Base-by-base conservation (phyloP, 176 grass and related monocot genomes). In the Pontederia crassipes region DNA sequence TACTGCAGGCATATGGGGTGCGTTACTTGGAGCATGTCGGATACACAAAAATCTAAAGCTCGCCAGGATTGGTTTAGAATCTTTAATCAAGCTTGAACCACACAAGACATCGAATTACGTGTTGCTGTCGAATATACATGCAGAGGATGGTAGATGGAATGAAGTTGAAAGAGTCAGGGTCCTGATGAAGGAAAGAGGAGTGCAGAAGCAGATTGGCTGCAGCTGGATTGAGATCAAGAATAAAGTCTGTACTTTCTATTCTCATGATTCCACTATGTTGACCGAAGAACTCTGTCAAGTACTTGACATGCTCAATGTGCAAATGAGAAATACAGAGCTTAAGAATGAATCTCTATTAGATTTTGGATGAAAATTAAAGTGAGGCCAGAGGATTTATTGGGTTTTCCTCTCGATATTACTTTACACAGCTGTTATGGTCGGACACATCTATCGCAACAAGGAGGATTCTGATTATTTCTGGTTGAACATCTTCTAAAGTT, bases 191-290 rank as follows among this genome's bases (percentile, higher is more conserved):
- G 27, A 45, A 14, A 28, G 28, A 14, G 26, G 26, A 60, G 58
- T 15, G 24, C 26, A 45, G 58, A 60, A 60, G 28, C 24, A 28
- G 4, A 24, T 10, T 32, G 58, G 27, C 11, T 35, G 28, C 12
- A 60, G 58, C 58, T 60, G 26, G 24, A 60, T 60, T 60, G 58
- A 60, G 58, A 11, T 60, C 13, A 15, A 60, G 24, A 60, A 32
- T 45, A 13, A 32, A 8, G 26, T 60, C 35, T 14, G 7, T 60
- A 12, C 52, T 6, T 54, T 54, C 52, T 54, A 12, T 54, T 54
- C 52, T 54, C 14, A 54, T 54, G 52, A 54, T 15, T 54, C 52
- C 16, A 4, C 52, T 11, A 12, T 14, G 52, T 16, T 16, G 52
- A 54, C 16, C 4, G 10, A 12, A 13, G 52, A 54, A 16, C 12